A percentile compares a stretch with the other conserved stretches of the same genome.
These are phyloP conservation scores for Moesziomyces aphidis DNA, from an alignment of 1,284 basidiomycete genomes.

Conservation along the genomic window DNA sequence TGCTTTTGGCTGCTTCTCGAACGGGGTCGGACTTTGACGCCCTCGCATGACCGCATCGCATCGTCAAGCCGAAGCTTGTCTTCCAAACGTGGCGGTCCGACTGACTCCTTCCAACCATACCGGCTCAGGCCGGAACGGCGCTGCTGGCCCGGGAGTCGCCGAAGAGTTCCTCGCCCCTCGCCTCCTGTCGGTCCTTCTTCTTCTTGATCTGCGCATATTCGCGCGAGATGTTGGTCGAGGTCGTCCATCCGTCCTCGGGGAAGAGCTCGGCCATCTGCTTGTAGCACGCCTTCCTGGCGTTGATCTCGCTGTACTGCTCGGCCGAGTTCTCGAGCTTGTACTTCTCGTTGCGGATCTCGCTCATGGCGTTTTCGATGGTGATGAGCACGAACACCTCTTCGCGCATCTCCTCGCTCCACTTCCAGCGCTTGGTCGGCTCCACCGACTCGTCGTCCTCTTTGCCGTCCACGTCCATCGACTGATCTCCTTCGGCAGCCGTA, in stretches of 20 bases:
- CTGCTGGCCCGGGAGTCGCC: constrained; percentile 43
- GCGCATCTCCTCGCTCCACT: constrained; percentile 63
- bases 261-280: constrained; percentile 60
- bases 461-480: constrained; percentile 35
- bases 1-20: not conserved
- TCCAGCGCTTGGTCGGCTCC: constrained; percentile 60
- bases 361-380: constrained; percentile 64
- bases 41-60: not conserved
- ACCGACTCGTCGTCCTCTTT: constrained; percentile 35
- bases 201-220: constrained; percentile 58
- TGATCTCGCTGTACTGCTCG: constrained; percentile 63
- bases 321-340: constrained; percentile 57
- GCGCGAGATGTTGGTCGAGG: constrained; percentile 60
- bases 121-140: constrained; percentile 23
- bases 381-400: constrained; percentile 61
- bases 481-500: constrained; percentile 2
- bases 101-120: not conserved
- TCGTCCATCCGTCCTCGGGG: constrained; percentile 62
- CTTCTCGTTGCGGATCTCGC: constrained; percentile 64
- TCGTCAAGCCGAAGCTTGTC: not conserved
- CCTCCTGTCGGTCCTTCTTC: constrained; percentile 56
- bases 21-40: not conserved
- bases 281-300: constrained; percentile 62
- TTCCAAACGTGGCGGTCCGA: constrained; percentile 24
- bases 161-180: constrained; percentile 42